phyloP scores from a whole-genome alignment of 371 early-diverging fungal species.

The Agmasoma carcini region DNA sequence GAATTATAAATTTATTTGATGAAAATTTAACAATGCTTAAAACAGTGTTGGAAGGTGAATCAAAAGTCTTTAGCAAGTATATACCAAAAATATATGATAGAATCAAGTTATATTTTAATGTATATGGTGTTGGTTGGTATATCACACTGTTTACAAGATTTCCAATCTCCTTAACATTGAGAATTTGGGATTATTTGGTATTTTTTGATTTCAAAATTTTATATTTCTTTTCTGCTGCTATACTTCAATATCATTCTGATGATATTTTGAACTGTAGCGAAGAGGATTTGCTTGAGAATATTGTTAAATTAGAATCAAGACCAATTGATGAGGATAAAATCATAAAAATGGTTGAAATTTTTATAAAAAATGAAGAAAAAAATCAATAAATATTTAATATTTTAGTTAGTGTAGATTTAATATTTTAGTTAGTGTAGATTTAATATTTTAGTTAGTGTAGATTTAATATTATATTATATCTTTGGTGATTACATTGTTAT shows the following conservation, averaged over 20 bases:
- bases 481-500: no score
- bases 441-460: no score
- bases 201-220: conserved; percentile 49
- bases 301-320: conserved; percentile 26
- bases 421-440: no score
- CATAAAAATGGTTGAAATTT: conserved; percentile 11
- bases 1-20: neutral
- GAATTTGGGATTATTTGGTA: conserved; percentile 51
- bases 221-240: conserved; percentile 45
- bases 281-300: conserved; percentile 35
- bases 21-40: no score
- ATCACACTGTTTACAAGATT: conserved; percentile 55
- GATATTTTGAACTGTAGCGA: conserved; percentile 19
- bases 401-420: no score
- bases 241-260: conserved; percentile 32
- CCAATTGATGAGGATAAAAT: conserved; percentile 33
- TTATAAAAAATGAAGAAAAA: conserved; percentile 5
- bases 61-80: conserved; percentile 32
- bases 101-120: conserved; percentile 28
- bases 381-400: no score
- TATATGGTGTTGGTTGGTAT: conserved; percentile 51
- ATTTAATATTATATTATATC: no score
- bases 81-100: conserved; percentile 45
- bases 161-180: conserved; percentile 30
- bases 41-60: no score